phyloP scores from a whole-genome alignment of 768 basidiomycete genomes.

The Tubosaeta sp. region DNA sequence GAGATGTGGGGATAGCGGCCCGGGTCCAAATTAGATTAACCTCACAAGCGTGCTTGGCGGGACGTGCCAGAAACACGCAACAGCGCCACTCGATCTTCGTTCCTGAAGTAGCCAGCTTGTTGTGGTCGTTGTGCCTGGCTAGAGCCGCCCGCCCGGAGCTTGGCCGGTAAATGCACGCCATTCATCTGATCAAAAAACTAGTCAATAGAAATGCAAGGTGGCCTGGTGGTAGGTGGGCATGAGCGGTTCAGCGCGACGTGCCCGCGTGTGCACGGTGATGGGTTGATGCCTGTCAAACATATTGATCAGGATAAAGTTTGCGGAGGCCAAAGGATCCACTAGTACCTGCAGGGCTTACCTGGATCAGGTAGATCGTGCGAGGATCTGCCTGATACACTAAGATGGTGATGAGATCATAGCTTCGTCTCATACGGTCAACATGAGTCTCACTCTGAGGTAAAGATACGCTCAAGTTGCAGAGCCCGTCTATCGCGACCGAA shows the following conservation, averaged over 20 bases:
- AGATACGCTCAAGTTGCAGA: neutral
- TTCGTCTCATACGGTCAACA: neutral
- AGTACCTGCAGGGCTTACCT: neutral
- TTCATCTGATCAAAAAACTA: neutral
- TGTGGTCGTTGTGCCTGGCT: neutral
- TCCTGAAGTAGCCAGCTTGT: neutral
- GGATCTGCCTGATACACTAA: neutral
- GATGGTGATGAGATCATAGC: neutral
- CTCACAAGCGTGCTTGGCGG: neutral
- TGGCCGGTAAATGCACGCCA: neutral
- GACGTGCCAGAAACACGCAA: neutral
- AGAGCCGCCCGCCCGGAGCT: neutral
- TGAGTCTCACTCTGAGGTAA: no score
- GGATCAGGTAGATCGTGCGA: neutral
- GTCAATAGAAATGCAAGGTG: neutral
- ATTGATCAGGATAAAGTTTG: neutral
- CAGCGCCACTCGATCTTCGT: neutral
- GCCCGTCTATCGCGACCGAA: neutral
- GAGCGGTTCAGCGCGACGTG: no score
- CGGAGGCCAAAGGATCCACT: neutral
- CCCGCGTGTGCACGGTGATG: neutral
- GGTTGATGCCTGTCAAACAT: neutral
- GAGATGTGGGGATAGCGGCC: neutral
- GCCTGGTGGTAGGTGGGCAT: neutral
- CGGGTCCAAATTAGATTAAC: neutral